Percentiles rank a stretch among this genome's conserved stretches.
Evolutionary conservation across 768 basidiomycete species (phyloP).

Genomic region (Termitomyces sp.): DNA sequence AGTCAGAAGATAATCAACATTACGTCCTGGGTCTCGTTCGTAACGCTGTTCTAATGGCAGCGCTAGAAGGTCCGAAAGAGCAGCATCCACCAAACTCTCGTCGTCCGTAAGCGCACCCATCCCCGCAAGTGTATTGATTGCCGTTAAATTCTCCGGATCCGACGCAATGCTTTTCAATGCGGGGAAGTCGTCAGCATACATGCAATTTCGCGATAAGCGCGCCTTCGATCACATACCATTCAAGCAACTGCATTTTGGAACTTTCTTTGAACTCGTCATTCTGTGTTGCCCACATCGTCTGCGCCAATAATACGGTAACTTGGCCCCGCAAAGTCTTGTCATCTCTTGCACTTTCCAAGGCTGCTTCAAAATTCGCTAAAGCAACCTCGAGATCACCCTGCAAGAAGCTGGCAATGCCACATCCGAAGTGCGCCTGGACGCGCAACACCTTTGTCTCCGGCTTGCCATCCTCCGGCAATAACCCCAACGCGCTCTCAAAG

Average conservation of each 20-base stretch:
- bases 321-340: slow-evolving; percentile 53
- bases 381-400: slow-evolving; percentile 57
- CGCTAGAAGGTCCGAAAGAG: slow-evolving; percentile 72
- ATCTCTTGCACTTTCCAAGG: slow-evolving; percentile 49
- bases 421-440: slow-evolving; percentile 62
- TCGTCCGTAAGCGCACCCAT: slow-evolving; percentile 84
- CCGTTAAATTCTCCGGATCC: slow-evolving; percentile 74
- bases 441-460: slow-evolving; percentile 36
- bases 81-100: slow-evolving; percentile 77
- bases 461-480: slow-evolving; percentile 50
- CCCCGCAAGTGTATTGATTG: slow-evolving; percentile 81
- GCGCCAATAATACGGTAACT: slow-evolving; percentile 71
- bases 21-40: slow-evolving; percentile 60
- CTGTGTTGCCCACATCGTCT: slow-evolving; percentile 79
- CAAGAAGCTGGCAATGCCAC: slow-evolving; percentile 69
- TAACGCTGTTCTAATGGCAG: slow-evolving; percentile 62
- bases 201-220: neutral
- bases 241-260: slow-evolving; percentile 73
- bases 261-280: slow-evolving; percentile 70
- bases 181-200: slow-evolving; percentile 1
- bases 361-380: slow-evolving; percentile 60
- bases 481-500: slow-evolving; percentile 65
- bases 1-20: slow-evolving; percentile 67
- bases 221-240: slow-evolving; percentile 52
- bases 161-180: slow-evolving; percentile 52